phyloP scores from a whole-genome alignment of 2,329 filamentous ascomycete genomes.

The Akanthomyces lecanii region DNA sequence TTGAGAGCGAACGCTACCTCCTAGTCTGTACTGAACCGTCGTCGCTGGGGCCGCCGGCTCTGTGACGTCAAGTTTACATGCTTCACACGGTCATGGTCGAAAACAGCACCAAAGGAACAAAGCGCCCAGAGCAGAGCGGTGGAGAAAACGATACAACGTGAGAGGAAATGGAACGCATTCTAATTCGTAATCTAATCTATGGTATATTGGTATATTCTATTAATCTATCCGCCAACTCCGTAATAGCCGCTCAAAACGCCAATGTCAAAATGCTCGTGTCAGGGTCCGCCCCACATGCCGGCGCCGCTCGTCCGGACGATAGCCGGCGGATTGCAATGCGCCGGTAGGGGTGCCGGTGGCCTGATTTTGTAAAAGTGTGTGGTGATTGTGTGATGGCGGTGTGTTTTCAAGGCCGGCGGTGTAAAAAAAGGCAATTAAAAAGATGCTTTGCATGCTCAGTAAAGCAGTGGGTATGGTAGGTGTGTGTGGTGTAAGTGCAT shows the following conservation, averaged over 20 bases:
- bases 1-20: neutral
- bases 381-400: neutral
- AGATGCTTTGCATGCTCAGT: neutral
- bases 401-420: neutral
- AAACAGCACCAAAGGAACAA: neutral
- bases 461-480: neutral
- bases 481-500: neutral
- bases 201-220: conserved; percentile 2
- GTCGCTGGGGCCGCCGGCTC: neutral
- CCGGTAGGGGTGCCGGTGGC: neutral
- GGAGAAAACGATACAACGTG: neutral
- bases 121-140: too few relatives aligned
- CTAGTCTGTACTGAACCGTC: neutral
- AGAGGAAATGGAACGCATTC: neutral
- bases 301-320: conserved; percentile 10
- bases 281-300: conserved; percentile 8
- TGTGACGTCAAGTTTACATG: conserved; percentile 11
- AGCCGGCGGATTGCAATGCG: neutral
- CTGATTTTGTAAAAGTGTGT: neutral
- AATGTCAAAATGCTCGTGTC: neutral
- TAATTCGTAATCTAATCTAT: conserved; percentile 3
- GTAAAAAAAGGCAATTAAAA: neutral
- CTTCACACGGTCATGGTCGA: neutral
- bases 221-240: conserved; percentile 13
- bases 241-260: conserved; percentile 12